Conservation (phyloP, 225 moss, liverwort and hornwort genomes). For the Sphagnum tenellum region DNA sequence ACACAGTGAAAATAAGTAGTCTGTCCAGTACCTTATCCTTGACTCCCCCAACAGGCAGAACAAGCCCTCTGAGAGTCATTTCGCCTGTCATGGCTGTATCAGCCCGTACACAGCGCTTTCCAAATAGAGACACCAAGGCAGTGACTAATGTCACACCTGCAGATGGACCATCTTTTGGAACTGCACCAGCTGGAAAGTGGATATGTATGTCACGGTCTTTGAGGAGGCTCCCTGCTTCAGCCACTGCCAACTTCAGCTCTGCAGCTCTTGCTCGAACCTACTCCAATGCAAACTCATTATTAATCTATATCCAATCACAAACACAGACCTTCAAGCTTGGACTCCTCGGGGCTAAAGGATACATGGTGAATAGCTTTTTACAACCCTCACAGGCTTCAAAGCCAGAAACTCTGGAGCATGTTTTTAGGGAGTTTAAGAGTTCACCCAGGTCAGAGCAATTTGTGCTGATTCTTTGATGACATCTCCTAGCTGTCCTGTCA, state of each 20-base stretch:
- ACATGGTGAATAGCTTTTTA: too few relatives aligned
- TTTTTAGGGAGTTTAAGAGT: neutral
- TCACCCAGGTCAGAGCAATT: conserved; percentile 59
- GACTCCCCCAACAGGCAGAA: conserved; percentile 49
- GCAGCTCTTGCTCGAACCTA: conserved; percentile 55
- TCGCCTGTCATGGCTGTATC: conserved; percentile 64
- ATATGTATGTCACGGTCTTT: conserved; percentile 60
- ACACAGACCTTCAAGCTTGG: too few relatives aligned
- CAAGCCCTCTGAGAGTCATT: conserved; percentile 45
- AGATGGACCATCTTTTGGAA: conserved; percentile 55
- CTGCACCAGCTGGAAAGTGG: conserved; percentile 57
- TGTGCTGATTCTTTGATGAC: conserved; percentile 58
- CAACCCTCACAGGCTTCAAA: too few relatives aligned
- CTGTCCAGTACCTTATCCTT: conserved; percentile 32
- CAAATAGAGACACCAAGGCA: conserved; percentile 46
- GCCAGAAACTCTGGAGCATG: neutral
- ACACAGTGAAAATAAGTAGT: too few relatives aligned
- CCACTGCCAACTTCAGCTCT: conserved; percentile 49
- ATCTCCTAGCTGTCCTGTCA: conserved; percentile 49
- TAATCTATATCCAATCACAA: too few relatives aligned
- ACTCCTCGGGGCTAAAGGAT: too few relatives aligned
- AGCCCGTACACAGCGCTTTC: conserved; percentile 48
- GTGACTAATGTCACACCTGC: conserved; percentile 58
- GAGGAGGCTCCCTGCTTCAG: conserved; percentile 46
- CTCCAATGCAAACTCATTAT: too few relatives aligned